Evolutionary conservation across 495 filamentous ascomycete genomes (phyloP), one percentile per base, ranked within the genome.

Genomic region (Bacidia gigantensis): DNA sequence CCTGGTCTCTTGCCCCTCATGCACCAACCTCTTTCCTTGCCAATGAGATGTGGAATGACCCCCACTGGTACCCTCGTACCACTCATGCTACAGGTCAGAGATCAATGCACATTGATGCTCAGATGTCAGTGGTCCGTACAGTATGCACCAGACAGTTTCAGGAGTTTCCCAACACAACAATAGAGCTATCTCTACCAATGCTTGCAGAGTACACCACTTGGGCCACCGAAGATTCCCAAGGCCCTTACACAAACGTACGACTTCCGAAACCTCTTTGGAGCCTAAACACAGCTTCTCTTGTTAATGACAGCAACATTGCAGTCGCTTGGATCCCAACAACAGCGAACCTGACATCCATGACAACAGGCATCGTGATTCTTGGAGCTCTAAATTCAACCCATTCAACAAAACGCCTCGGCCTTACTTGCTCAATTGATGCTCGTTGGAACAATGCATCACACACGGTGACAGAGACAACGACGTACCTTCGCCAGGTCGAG

Each of bases 1-100:
- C 56, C 11, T 58, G 52, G 47, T 50, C 52, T 41, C 38, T 40
- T 5, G 56, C 46, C 11, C 52, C 56, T 38, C 52, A 58, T 29
- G 46, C 21, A 41, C 24, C 40, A 9, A 48, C 52, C 2, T 58
- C 52, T 25, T 9, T 24, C 2, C 3, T 57, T 10, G 11, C 38
- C 5, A 45, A 18, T 0, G 3, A 54, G 14, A 35, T 58, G 3
- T 51, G 56, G 56, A 26, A 26, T 41, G 46, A 55, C 14, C 46
- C 38, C 18, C 40, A 51, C 32, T 46, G 52, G 56, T 39, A 39
- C 44, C 25, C 46, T 3, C 2, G 11, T 1, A 2, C 24, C n/a
- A 14, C 3, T 38, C n/a, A 32, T 11, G 22, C 40, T 1, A 55
- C 10, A n/a, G 47, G 56, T 18, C 39, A 24, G 20, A 44, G 14